phyloP scores from a whole-genome alignment of 164 flowering plant species.

The Malania oleifera region DNA sequence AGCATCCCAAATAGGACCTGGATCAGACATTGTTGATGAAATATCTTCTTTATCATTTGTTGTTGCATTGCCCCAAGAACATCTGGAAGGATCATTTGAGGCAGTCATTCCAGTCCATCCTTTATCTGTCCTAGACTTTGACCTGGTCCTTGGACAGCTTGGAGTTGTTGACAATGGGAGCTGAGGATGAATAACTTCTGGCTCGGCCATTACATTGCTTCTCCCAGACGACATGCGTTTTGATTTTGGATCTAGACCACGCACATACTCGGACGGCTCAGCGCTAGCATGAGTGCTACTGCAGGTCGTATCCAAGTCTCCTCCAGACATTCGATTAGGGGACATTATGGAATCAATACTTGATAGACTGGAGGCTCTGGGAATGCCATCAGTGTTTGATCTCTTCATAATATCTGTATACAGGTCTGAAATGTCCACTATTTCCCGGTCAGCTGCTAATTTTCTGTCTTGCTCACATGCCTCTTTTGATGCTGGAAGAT shows the following conservation, averaged over 20 bases:
- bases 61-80: constrained; percentile 77
- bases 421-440: constrained; percentile 71
- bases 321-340: constrained; percentile 81
- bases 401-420: constrained; percentile 83
- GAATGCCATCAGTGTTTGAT: constrained; percentile 71
- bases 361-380: constrained; percentile 94
- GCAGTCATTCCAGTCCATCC: constrained; percentile 73
- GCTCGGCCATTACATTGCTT: constrained; percentile 53
- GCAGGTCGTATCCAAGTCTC: constrained; percentile 68
- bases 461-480: constrained; percentile 38
- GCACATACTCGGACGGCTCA: constrained; percentile 95
- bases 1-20: constrained; percentile 97
- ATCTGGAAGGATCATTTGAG: constrained; percentile 58
- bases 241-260: constrained; percentile 83
- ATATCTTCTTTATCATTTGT: constrained; percentile 88
- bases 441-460: constrained; percentile 38
- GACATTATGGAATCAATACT: constrained; percentile 98
- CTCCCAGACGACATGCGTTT: constrained; percentile 89
- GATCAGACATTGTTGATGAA: constrained; percentile 96
- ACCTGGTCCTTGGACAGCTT: constrained; percentile 93
- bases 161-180: constrained; percentile 70
- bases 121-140: constrained; percentile 76
- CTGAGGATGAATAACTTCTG: constrained; percentile 88
- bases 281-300: constrained; percentile 72
- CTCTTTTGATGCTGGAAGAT: constrained; percentile 70